phyloP scores from a whole-genome alignment of 768 basidiomycete genomes.

The Mycena venus region DNA sequence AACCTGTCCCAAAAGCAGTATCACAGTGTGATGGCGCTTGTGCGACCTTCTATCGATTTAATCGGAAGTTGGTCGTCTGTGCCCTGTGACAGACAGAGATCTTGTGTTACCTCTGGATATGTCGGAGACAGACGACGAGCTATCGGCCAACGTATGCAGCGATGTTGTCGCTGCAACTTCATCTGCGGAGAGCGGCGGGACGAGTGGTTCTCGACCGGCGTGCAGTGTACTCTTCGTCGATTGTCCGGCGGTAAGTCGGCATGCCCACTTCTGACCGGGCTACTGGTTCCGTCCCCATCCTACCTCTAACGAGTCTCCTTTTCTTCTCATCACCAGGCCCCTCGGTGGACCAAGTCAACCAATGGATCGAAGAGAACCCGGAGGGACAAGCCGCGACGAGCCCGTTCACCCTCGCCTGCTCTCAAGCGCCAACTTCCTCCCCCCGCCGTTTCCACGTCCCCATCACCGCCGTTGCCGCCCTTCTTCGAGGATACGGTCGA shows the following conservation, averaged over 20 bases:
- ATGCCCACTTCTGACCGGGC: constrained; percentile 33
- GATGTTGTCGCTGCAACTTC: constrained; percentile 25
- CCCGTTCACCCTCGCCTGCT: constrained; percentile 30
- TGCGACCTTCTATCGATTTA: constrained; percentile 28
- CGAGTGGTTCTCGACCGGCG: constrained; percentile 30
- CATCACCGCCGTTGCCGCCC: constrained; percentile 20
- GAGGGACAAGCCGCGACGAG: background rate
- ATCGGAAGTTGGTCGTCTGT: constrained; percentile 14
- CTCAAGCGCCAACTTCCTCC: constrained; percentile 35
- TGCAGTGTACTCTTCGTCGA: constrained; percentile 26
- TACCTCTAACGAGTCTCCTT: constrained; percentile 37
- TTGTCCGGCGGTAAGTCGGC: constrained; percentile 19
- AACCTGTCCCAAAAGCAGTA: constrained; percentile 36
- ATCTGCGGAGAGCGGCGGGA: background rate
- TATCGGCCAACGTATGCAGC: constrained; percentile 26
- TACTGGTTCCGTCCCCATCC: constrained; percentile 28
- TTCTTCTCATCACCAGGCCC: constrained; percentile 34
- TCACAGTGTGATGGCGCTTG: constrained; percentile 31
- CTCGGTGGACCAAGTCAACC: constrained; percentile 34
- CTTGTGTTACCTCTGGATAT: constrained; percentile 21
- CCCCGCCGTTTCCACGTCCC: constrained; percentile 1
- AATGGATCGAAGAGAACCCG: constrained; percentile 23
- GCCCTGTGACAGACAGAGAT: constrained; percentile 24
- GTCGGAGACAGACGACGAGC: background rate
- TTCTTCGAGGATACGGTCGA: constrained; percentile 33